Percentiles rank a stretch among this genome's conserved stretches.
Evolutionary conservation across 352 stramenopile genomes (phyloP).

Genomic region (Peronospora destructor): DNA sequence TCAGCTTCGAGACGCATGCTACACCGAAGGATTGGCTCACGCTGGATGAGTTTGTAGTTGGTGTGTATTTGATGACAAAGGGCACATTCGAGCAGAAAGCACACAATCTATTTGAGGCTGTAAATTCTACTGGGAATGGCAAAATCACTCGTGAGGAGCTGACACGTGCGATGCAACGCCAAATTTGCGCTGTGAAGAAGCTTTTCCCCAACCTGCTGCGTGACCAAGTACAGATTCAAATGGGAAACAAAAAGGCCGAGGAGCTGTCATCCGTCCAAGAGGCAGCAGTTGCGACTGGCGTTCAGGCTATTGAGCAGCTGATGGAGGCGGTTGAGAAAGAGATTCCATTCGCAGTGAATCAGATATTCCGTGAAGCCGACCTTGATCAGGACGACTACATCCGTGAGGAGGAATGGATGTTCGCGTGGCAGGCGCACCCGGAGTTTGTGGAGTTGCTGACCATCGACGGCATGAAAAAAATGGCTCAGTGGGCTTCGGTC

Average conservation of each 20-base stretch:
- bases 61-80: constrained; percentile 77
- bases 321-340: constrained; percentile 79
- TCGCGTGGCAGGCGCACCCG: constrained; percentile 66
- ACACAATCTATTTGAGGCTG: constrained; percentile 64
- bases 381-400: constrained; percentile 78
- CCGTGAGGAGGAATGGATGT: constrained; percentile 74
- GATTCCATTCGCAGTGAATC: constrained; percentile 76
- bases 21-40: constrained; percentile 62
- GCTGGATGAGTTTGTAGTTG: constrained; percentile 74
- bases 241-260: constrained; percentile 37
- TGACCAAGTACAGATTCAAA: constrained; percentile 67
- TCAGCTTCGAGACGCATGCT: constrained; percentile 53
- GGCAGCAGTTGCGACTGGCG: constrained; percentile 43
- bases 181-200: constrained; percentile 63
- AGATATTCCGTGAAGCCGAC: constrained; percentile 74
- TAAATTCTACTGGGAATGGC: constrained; percentile 56
- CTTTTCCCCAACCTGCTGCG: constrained; percentile 69
- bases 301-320: constrained; percentile 53
- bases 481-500: constrained; percentile 69
- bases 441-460: constrained; percentile 82
- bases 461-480: constrained; percentile 82
- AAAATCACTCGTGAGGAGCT: constrained; percentile 79
- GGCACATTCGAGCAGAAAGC: constrained; percentile 76
- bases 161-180: constrained; percentile 54
- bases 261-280: constrained; percentile 35